phyloP scores from a whole-genome alignment of 2,329 filamentous ascomycete species.

The Cytospora chrysosperma region DNA sequence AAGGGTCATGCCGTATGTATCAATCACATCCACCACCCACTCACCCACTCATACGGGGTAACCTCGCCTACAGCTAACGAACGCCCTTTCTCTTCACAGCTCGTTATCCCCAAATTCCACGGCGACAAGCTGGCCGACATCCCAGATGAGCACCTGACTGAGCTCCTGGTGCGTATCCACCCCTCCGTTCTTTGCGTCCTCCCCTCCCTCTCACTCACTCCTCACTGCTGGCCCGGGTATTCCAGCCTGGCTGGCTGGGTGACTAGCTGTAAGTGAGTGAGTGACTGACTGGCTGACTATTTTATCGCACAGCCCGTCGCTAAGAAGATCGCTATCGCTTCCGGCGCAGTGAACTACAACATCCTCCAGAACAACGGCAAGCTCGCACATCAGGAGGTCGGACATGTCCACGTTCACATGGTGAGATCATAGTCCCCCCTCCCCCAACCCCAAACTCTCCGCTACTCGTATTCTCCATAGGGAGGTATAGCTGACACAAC shows the following conservation, averaged over 20 bases:
- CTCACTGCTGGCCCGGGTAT: not conserved
- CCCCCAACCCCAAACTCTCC: too few relatives aligned
- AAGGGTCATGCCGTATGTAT: conserved; percentile 79
- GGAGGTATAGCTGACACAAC: too few relatives aligned
- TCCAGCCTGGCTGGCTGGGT: not conserved
- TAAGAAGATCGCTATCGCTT: conserved; percentile 80
- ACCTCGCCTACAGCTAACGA: too few relatives aligned
- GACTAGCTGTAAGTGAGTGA: not conserved
- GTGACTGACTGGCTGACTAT: not conserved
- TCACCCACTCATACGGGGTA: not conserved
- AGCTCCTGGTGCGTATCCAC: conserved; percentile 68
- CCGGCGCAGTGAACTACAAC: conserved; percentile 81
- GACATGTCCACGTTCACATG: conserved; percentile 96
- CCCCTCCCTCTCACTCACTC: not conserved
- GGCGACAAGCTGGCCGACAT: conserved; percentile 90
- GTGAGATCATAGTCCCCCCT: conserved; percentile 45
- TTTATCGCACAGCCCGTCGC: conserved; percentile 61
- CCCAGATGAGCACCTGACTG: conserved; percentile 79
- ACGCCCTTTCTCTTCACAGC: conserved; percentile 55
- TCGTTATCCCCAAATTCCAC: conserved; percentile 94
- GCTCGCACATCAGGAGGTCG: conserved; percentile 87
- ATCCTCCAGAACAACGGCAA: conserved; percentile 94
- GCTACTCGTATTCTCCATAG: not conserved
- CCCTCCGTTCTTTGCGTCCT: not conserved
- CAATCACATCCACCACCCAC: not conserved